These are phyloP conservation scores for Acacia melanoxylon DNA, from an alignment of 306 rosid species.

Conservation along the genomic window DNA sequence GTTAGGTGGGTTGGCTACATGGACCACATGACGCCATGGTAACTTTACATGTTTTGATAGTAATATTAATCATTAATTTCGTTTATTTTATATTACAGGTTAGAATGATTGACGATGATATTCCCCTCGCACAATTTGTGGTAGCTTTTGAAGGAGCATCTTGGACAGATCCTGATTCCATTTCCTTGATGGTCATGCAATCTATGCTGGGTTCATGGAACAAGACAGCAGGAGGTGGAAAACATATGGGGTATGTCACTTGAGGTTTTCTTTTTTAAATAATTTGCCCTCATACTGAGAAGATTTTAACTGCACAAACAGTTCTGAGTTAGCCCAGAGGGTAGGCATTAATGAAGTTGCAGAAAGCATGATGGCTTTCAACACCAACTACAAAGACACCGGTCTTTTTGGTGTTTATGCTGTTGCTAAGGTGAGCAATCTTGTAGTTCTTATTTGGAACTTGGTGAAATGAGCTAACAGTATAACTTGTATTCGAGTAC, in stretches of 20 bases:
- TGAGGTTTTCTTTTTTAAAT: not conserved
- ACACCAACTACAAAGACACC: constrained; percentile 89
- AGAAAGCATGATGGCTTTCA: constrained; percentile 91
- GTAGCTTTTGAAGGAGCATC: constrained; percentile 94
- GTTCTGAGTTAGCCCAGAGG: constrained; percentile 78
- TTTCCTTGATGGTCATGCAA: constrained; percentile 96
- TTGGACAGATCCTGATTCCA: constrained; percentile 98
- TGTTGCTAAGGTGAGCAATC: constrained; percentile 66
- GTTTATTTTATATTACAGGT: constrained; percentile 52
- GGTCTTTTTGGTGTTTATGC: constrained; percentile 91
- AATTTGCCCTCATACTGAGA: not conserved
- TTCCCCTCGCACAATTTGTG: constrained; percentile 89
- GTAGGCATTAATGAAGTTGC: constrained; percentile 82
- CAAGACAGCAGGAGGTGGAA: constrained; percentile 86
- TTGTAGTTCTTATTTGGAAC: not conserved
- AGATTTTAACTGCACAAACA: constrained; percentile 35
- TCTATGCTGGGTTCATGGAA: constrained; percentile 98
- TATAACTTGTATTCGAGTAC: no score
- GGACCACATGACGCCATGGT: no score
- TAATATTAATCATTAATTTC: not conserved
- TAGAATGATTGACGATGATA: constrained; percentile 82
- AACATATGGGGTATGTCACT: constrained; percentile 84
- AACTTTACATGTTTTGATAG: not conserved
- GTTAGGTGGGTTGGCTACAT: no score
- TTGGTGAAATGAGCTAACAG: not conserved